Evolutionary conservation across 352 stramenopile genomes (phyloP).

Genomic region (Phytophthora aleatoria): DNA sequence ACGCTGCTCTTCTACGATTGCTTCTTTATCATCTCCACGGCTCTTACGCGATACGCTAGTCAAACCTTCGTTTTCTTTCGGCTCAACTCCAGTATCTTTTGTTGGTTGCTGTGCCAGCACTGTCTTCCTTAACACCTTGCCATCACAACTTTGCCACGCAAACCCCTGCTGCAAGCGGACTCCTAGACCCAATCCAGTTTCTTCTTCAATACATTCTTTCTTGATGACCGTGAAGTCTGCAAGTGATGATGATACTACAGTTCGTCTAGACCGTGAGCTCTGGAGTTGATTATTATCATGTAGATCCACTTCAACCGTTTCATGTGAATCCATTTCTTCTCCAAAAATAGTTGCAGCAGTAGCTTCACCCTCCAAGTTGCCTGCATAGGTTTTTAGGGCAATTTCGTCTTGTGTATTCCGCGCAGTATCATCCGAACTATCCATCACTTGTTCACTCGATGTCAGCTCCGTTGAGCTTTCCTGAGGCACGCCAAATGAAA

Average conservation of each 20-base stretch:
- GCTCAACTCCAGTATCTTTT: slow-evolving; percentile 2
- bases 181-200: slow-evolving; percentile 4
- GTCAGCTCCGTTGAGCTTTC: neutral
- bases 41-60: neutral
- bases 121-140: slow-evolving; percentile 20
- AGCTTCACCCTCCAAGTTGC: neutral
- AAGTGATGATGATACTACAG: slow-evolving; percentile 21
- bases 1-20: neutral
- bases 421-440: neutral
- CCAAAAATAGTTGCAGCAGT: neutral
- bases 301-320: neutral
- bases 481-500: slow-evolving; percentile 16
- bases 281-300: neutral
- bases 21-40: neutral
- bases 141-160: slow-evolving; percentile 30
- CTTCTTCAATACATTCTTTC: neutral
- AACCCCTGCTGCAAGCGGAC: slow-evolving; percentile 1
- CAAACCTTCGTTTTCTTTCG: neutral
- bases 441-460: neutral
- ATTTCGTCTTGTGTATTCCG: neutral
- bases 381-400: neutral
- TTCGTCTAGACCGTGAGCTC: neutral
- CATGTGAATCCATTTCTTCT: neutral
- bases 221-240: neutral
- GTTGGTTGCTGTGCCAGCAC: neutral